These are phyloP conservation scores for Blastocystis sp. DNA, from an alignment of 352 stramenopile species.

Conservation along the genomic window DNA sequence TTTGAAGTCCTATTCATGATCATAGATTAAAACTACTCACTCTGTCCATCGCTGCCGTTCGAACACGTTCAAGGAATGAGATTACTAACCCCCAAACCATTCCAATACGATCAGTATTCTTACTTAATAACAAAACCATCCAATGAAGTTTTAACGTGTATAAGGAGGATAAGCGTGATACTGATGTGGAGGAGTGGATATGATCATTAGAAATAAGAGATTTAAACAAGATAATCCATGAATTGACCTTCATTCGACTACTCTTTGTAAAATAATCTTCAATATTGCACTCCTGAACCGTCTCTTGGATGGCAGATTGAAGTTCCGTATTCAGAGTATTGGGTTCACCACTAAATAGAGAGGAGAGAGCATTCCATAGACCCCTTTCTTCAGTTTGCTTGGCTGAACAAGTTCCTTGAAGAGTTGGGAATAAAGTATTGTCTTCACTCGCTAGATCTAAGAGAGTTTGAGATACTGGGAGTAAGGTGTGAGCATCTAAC, in stretches of 20 bases:
- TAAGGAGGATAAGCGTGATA: neutral
- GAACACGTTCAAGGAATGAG: conserved; percentile 44
- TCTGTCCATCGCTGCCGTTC: conserved; percentile 1
- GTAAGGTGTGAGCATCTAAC: conserved; percentile 24
- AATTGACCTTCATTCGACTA: conserved; percentile 51
- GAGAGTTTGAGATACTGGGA: conserved; percentile 31
- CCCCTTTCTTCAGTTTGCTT: conserved; percentile 4
- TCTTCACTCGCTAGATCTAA: conserved; percentile 27
- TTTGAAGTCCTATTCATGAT: neutral
- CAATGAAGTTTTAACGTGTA: conserved; percentile 44
- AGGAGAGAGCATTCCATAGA: conserved; percentile 30
- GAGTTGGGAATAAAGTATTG: conserved; percentile 11
- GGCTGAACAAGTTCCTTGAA: neutral
- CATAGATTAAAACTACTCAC: neutral
- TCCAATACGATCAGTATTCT: conserved; percentile 50
- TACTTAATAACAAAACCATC: conserved; percentile 37
- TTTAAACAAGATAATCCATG: conserved; percentile 56
- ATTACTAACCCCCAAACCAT: conserved; percentile 49
- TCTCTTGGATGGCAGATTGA: neutral
- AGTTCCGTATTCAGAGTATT: neutral
- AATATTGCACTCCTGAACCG: neutral
- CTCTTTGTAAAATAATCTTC: conserved; percentile 46
- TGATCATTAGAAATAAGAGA: conserved; percentile 36
- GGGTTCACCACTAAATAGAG: conserved; percentile 20
- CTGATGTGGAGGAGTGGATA: neutral